Conservation (phyloP, 805 yeast genomes). For the Suhomyces pyralidae region DNA sequence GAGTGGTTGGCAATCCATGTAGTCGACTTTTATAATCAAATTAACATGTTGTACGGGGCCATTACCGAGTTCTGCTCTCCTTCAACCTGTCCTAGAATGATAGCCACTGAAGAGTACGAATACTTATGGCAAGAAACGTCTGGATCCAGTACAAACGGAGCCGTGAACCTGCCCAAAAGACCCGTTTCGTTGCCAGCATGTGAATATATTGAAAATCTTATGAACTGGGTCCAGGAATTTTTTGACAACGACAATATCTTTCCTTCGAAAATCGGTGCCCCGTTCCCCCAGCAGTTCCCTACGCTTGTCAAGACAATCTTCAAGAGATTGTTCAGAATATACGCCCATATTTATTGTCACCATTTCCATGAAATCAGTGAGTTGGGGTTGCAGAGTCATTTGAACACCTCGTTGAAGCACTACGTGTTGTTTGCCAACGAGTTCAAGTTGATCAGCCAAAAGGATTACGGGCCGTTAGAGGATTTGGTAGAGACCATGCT, state of each 20-base stretch:
- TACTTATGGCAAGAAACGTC: conserved; percentile 90
- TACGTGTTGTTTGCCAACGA: conserved; percentile 85
- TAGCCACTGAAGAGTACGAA: conserved; percentile 95
- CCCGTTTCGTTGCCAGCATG: conserved; percentile 93
- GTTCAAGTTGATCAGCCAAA: conserved; percentile 69
- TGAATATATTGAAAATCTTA: conserved; percentile 85
- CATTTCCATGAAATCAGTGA: conserved; percentile 95
- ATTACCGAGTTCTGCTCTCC: conserved; percentile 97
- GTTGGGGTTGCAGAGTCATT: conserved; percentile 85
- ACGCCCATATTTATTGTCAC: conserved; percentile 97
- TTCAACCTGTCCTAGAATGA: conserved; percentile 92
- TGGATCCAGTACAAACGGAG: conserved; percentile 31
- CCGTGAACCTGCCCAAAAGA: conserved; percentile 42
- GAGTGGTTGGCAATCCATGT: conserved; percentile 98
- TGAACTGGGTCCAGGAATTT: conserved; percentile 93
- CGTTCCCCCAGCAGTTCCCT: conserved; percentile 83
- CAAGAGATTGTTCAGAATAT: conserved; percentile 87
- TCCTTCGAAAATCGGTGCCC: conserved; percentile 88
- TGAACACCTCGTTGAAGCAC: conserved; percentile 92
- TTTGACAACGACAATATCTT: conserved; percentile 88
- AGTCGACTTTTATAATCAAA: conserved; percentile 95
- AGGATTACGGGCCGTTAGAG: conserved; percentile 89
- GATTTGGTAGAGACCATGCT: conserved; percentile 75
- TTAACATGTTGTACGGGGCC: conserved; percentile 93
- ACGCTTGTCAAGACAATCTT: conserved; percentile 79